Evolutionary conservation across 176 grass and related monocot genomes (phyloP), one percentile per base, ranked within the genome.

Genomic region (Melocanna baccifera): DNA sequence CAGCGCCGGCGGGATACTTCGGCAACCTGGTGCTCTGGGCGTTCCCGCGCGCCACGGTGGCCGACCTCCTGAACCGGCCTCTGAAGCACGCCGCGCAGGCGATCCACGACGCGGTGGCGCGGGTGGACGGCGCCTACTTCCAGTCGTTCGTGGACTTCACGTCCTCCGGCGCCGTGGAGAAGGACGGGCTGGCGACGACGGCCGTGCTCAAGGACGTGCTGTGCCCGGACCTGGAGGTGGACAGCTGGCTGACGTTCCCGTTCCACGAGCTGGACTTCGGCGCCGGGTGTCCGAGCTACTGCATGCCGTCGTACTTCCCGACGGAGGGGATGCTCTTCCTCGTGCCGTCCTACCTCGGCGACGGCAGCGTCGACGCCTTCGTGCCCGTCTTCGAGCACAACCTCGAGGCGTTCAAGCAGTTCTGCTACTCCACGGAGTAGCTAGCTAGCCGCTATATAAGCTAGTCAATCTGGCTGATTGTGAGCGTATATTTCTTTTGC

Each of bases 11-110:
- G 2, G 86, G 70, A 0, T 95, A 90, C 83, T 90, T 91, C 45
- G 90, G 93, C 37, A 95, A 95, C 85, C 23, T 90, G 0, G 90
- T 95, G 0, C 85, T 95, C 2, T 95, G 93, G 93, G 90, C 93
- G 43, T 89, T 94, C 69, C 90, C 90, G 46, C n/a, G 73, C 18
- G 18, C 88, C 53, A 86, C 75, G 25, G 85, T 74, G 6, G 78
- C 51, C 0, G 90, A 92, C n/a, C 86, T 96, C 6, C 25, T 87
- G 9, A 30, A 12, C 32, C 43, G 46, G 19, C 94, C 88, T 30
- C 77, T 96, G 4, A 62, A 26, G 69, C 79, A 91, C 66, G 91
- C 91, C 0, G 91, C 88, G 40, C 82, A 88, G 81, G 42, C 12
- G n/a, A 92, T 96, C 76, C 84, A 84, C 67, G 86, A 88, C 29